Percentiles rank a stretch among this genome's conserved stretches.
These are phyloP conservation scores for Erodium trifolium DNA, from an alignment of 441 rosid genomes.

Conservation along the genomic window DNA sequence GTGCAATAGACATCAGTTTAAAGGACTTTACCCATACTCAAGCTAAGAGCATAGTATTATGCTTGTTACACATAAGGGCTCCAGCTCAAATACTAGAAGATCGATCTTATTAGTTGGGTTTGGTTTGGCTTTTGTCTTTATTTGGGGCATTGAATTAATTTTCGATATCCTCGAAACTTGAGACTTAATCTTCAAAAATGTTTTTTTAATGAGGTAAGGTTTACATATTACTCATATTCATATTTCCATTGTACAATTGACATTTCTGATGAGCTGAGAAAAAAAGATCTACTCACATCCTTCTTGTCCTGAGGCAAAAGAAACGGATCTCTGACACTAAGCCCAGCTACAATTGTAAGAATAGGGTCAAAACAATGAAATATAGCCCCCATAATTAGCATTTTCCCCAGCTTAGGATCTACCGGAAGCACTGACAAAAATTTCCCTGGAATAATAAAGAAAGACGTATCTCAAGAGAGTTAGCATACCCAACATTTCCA, in stretches of 20 bases:
- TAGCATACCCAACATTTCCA: slow-evolving; percentile 10
- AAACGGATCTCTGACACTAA: slow-evolving; percentile 98
- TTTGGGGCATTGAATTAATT: not conserved
- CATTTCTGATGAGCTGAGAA: not conserved
- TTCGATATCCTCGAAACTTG: too few relatives aligned
- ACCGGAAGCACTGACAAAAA: slow-evolving; percentile 87
- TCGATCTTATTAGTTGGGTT: not conserved
- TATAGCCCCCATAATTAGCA: slow-evolving; percentile 96
- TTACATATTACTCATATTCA: not conserved
- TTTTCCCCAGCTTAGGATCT: slow-evolving; percentile 98
- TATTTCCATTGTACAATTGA: not conserved
- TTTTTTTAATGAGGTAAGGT: not conserved
- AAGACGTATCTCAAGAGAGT: slow-evolving; percentile 7
- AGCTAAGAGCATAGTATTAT: not conserved
- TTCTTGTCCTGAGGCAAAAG: slow-evolving; percentile 97
- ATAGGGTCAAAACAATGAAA: slow-evolving; percentile 92
- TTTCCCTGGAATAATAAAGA: slow-evolving; percentile 45
- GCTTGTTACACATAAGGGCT: not conserved
- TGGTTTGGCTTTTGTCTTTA: not conserved
- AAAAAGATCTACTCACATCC: slow-evolving; percentile 50
- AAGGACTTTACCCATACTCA: not conserved
- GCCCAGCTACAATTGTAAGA: slow-evolving; percentile 88
- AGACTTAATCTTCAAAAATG: not conserved
- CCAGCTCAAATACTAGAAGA: not conserved
- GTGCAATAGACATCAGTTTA: too few relatives aligned